These are phyloP conservation scores for Omphalotus olearius DNA, from an alignment of 1,284 basidiomycete genomes.

Conservation along the genomic window DNA sequence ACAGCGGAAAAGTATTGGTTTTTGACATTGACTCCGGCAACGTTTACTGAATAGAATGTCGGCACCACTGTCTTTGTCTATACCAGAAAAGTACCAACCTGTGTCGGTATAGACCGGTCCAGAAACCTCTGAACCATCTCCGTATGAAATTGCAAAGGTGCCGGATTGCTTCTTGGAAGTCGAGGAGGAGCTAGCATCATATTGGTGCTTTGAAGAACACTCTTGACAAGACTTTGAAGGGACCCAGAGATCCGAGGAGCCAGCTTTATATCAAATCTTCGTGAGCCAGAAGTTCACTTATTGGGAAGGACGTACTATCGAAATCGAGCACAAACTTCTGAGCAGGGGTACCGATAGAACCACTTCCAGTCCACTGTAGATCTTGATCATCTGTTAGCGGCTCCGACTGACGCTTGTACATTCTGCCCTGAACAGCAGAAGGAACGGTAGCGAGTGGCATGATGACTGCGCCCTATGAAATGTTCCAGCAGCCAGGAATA, in stretches of 20 bases:
- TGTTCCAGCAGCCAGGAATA: neutral
- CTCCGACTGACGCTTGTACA: conserved; percentile 18
- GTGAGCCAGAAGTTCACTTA: conserved; percentile 10
- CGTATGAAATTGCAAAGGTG: conserved; percentile 45
- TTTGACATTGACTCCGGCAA: conserved; percentile 26
- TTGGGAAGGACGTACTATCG: conserved; percentile 28
- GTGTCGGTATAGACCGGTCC: conserved; percentile 51
- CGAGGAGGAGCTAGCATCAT: conserved; percentile 31
- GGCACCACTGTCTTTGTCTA: too few species aligned
- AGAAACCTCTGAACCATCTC: conserved; percentile 47
- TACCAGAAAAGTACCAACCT: too few species aligned
- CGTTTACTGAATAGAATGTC: conserved; percentile 22
- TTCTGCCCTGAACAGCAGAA: conserved; percentile 9
- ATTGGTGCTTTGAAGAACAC: conserved; percentile 21
- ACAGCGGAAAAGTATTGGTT: conserved; percentile 23
- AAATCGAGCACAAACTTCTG: conserved; percentile 27
- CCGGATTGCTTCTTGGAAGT: conserved; percentile 27
- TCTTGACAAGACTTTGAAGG: conserved; percentile 24
- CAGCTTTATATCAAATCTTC: conserved; percentile 17
- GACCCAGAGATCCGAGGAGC: conserved; percentile 22
- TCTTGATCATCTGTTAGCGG: conserved; percentile 20
- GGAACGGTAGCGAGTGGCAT: conserved; percentile 15
- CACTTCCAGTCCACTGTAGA: conserved; percentile 25
- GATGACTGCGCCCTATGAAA: conserved; percentile 17
- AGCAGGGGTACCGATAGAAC: conserved; percentile 29